Percentiles rank a stretch among this genome's conserved stretches.
phyloP scores from a whole-genome alignment of 1,284 basidiomycete genomes.

The Taiwanofungus camphoratus region DNA sequence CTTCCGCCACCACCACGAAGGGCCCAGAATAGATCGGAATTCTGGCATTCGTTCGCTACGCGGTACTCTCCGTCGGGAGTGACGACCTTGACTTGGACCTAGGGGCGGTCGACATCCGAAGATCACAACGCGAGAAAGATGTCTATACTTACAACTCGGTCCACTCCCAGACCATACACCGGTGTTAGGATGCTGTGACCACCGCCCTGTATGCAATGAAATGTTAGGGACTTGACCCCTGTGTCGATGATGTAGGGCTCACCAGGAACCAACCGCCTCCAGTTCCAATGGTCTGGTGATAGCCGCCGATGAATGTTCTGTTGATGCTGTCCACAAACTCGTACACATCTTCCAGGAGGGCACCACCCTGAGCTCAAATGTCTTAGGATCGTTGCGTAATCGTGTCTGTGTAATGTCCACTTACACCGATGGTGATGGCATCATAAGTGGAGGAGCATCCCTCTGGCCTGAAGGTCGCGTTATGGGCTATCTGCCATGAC shows the following conservation, averaged over 20 bases:
- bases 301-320: conserved; percentile 29
- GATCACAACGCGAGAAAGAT: not conserved
- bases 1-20: conserved; percentile 24
- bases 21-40: conserved; percentile 32
- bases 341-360: conserved; percentile 24
- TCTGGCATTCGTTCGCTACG: conserved; percentile 30
- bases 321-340: conserved; percentile 28
- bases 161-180: conserved; percentile 32
- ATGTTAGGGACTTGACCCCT: not conserved
- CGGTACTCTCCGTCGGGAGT: conserved; percentile 27
- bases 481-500: conserved; percentile 17
- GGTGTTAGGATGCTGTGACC: conserved; percentile 40
- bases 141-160: conserved; percentile 29
- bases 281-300: conserved; percentile 27
- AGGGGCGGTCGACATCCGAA: not conserved
- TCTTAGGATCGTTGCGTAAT: not conserved
- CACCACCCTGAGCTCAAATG: conserved; percentile 19
- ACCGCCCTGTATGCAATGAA: conserved; percentile 34
- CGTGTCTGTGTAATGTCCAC: conserved; percentile 2
- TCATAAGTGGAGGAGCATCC: conserved; percentile 22
- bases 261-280: conserved; percentile 29
- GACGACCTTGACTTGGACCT: conserved; percentile 24
- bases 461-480: conserved; percentile 19
- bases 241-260: not conserved
- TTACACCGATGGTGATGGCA: conserved; percentile 25